Conservation (phyloP, 768 basidiomycete genomes). For the Russula vinacea region DNA sequence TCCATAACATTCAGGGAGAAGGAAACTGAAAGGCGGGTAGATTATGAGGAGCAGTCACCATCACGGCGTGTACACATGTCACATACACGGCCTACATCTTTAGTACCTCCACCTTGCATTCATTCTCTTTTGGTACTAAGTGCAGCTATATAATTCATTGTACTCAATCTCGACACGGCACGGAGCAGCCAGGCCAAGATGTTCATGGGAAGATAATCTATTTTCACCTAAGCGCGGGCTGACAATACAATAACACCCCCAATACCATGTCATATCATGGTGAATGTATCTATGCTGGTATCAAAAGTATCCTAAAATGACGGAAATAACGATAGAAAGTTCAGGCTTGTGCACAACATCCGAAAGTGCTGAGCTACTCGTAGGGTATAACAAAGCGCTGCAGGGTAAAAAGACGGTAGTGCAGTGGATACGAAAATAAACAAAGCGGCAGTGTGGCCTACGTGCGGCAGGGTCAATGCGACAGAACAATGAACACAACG, state of each 20-base stretch:
- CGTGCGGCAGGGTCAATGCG: background rate
- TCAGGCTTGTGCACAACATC: constrained; percentile 9
- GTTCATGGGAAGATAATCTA: background rate
- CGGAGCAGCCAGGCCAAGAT: background rate
- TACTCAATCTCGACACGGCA: background rate
- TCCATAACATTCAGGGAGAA: constrained; percentile 5
- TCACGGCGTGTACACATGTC: constrained; percentile 9
- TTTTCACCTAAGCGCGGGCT: constrained; percentile 8
- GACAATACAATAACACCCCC: constrained; percentile 10
- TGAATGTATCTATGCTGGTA: constrained; percentile 13
- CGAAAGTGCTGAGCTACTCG: constrained; percentile 9
- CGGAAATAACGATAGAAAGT: constrained; percentile 22
- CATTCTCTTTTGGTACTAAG: background rate
- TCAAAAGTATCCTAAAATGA: constrained; percentile 2
- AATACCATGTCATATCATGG: constrained; percentile 8
- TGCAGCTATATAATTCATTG: constrained; percentile 11
- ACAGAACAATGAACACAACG: background rate
- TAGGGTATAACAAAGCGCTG: constrained; percentile 21
- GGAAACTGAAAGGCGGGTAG: background rate
- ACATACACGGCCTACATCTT: constrained; percentile 1
- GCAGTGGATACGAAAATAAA: background rate
- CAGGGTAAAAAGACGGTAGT: constrained; percentile 1
- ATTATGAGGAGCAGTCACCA: constrained; percentile 16
- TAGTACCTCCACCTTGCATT: constrained; percentile 12
- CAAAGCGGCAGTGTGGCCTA: background rate